Evolutionary conservation across 2,329 filamentous ascomycete species (phyloP).

Genomic region (Pestalotiopsis sp.): DNA sequence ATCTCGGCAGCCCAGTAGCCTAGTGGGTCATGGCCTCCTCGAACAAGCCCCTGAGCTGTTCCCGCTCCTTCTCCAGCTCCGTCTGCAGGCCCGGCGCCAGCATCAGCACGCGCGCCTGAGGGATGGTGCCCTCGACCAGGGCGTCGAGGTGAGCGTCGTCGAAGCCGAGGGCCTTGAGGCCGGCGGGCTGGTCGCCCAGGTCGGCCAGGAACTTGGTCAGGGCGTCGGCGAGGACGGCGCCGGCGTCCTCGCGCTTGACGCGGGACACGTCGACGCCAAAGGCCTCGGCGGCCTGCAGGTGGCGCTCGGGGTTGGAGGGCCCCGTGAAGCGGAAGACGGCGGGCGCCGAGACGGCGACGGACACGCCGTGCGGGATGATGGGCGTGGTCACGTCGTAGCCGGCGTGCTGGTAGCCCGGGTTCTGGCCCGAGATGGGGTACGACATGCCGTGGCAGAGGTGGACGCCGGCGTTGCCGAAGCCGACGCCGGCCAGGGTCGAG

Average conservation of each 20-base stretch:
- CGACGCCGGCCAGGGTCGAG: conserved; percentile 90
- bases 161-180: conserved; percentile 84
- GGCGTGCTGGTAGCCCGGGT: conserved; percentile 83
- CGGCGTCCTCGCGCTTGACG: conserved; percentile 87
- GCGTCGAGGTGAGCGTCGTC: conserved; percentile 73
- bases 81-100: conserved; percentile 80
- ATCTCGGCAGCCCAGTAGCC: conserved; percentile 3
- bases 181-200: conserved; percentile 87
- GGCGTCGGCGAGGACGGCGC: conserved; percentile 84
- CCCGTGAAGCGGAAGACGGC: conserved; percentile 94
- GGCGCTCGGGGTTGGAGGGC: conserved; percentile 88
- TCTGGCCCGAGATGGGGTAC: conserved; percentile 95
- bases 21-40: conserved; percentile 57
- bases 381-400: conserved; percentile 80
- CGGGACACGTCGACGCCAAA: conserved; percentile 90
- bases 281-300: conserved; percentile 83
- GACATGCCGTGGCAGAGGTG: conserved; percentile 86
- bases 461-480: conserved; percentile 96
- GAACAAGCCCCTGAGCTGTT: conserved; percentile 72
- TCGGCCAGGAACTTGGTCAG: conserved; percentile 78
- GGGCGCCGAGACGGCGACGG: conserved; percentile 89
- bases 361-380: conserved; percentile 95
- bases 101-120: conserved; percentile 88
- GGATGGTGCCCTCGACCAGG: conserved; percentile 92
- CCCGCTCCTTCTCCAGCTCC: conserved; percentile 71